A percentile compares a stretch with the other conserved stretches of the same genome.
Evolutionary conservation across 2,329 filamentous ascomycete species (phyloP).

Genomic region (Spiromastix sp.): DNA sequence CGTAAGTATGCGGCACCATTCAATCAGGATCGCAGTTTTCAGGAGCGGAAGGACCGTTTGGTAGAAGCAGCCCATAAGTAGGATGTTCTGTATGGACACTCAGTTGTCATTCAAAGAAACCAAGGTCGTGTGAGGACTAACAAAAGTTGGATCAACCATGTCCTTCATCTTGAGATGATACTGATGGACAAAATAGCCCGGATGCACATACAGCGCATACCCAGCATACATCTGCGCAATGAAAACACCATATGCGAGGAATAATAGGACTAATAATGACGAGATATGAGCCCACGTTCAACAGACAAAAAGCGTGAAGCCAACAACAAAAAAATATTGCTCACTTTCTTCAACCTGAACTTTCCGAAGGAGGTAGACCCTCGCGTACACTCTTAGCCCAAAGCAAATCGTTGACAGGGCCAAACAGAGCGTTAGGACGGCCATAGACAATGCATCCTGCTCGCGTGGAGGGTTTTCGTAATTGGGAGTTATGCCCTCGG

Average conservation of each 20-base stretch:
- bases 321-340: neutral
- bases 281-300: neutral
- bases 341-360: slow-evolving; percentile 7
- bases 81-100: slow-evolving; percentile 17
- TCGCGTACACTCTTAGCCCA: slow-evolving; percentile 12
- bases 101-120: neutral
- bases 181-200: slow-evolving; percentile 29
- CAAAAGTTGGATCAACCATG: slow-evolving; percentile 17
- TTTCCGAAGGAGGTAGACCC: slow-evolving; percentile 12
- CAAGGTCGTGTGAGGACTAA: slow-evolving; percentile 5
- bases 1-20: slow-evolving; percentile 34
- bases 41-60: slow-evolving; percentile 28
- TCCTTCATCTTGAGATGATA: slow-evolving; percentile 23
- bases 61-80: slow-evolving; percentile 28
- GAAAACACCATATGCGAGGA: slow-evolving; percentile 6
- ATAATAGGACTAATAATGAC: slow-evolving; percentile 1
- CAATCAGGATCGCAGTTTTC: slow-evolving; percentile 33
- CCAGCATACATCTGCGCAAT: slow-evolving; percentile 15
- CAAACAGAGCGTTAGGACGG: slow-evolving; percentile 13
- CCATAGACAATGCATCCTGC: slow-evolving; percentile 13
- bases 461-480: slow-evolving; percentile 16
- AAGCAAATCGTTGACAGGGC: slow-evolving; percentile 8
- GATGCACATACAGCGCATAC: slow-evolving; percentile 16
- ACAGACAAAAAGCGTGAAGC: neutral
- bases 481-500: slow-evolving; percentile 10